Conservation (phyloP, 129 eudicot genomes). For the Flaveria bidentis region DNA sequence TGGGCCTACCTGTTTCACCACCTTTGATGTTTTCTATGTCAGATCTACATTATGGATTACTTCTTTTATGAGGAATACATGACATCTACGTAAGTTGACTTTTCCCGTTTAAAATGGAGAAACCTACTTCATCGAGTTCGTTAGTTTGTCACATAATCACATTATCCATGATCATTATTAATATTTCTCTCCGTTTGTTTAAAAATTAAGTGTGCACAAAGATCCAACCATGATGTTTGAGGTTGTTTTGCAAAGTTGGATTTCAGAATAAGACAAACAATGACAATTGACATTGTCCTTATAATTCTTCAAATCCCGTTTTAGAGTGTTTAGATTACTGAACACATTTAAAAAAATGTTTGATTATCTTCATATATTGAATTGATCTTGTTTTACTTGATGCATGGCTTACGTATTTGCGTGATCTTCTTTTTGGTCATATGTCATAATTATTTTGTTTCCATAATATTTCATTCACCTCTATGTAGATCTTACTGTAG, state of each 20-base stretch:
- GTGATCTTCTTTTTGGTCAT: too few relatives aligned
- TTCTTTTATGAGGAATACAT: slow-evolving; percentile 90
- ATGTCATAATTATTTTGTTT: too few relatives aligned
- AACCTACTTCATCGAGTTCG: slow-evolving; percentile 2
- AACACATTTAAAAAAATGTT: neutral
- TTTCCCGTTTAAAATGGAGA: neutral
- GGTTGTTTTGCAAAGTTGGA: neutral
- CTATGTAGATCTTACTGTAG: slow-evolving; percentile 12
- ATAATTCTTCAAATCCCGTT: too few relatives aligned
- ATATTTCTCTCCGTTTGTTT: neutral
- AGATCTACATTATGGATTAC: slow-evolving; percentile 86
- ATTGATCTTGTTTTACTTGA: neutral
- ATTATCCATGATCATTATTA: neutral
- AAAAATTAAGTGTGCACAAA: neutral
- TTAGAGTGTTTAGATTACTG: neutral
- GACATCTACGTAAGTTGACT: slow-evolving; percentile 89
- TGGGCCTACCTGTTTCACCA: neutral
- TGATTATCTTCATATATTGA: neutral
- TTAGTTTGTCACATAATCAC: slow-evolving; percentile 16
- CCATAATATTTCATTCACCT: neutral
- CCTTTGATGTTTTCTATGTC: slow-evolving; percentile 24
- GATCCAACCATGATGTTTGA: neutral
- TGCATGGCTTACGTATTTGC: neutral
- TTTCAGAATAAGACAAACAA: neutral
- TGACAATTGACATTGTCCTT: neutral